Conservation (phyloP, 148 eudicot genomes). For the Agrostemma githago region DNA sequence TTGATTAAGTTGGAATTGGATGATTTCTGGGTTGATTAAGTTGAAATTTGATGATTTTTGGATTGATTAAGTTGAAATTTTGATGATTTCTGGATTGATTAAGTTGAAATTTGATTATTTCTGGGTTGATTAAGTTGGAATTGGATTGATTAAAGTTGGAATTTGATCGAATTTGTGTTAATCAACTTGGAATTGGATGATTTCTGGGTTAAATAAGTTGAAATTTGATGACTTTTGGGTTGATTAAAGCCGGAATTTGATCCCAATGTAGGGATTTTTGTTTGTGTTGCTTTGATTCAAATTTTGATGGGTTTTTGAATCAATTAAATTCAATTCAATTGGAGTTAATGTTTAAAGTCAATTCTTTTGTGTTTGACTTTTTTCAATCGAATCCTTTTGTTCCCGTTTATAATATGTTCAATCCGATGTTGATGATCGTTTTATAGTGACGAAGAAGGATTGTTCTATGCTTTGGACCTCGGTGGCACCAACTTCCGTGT, state of each 20-base stretch:
- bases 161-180: neutral
- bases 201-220: neutral
- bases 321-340: no score
- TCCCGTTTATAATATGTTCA: no score
- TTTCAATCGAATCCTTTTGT: no score
- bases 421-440: no score
- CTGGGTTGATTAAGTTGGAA: neutral
- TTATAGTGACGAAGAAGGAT: slow-evolving; percentile 72
- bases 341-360: neutral
- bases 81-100: neutral
- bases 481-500: slow-evolving; percentile 99
- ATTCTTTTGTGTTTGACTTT: neutral
- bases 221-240: neutral
- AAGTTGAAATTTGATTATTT: neutral
- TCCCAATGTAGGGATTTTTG: no score
- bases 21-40: neutral
- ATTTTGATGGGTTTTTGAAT: no score
- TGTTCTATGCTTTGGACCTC: slow-evolving; percentile 94
- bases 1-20: neutral
- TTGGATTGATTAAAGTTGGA: neutral
- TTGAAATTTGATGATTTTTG: neutral
- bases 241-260: neutral
- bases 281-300: no score
- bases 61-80: neutral
- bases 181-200: neutral